phyloP scores from a whole-genome alignment of 2,329 filamentous ascomycete species.

The Xylariaceae sp. region DNA sequence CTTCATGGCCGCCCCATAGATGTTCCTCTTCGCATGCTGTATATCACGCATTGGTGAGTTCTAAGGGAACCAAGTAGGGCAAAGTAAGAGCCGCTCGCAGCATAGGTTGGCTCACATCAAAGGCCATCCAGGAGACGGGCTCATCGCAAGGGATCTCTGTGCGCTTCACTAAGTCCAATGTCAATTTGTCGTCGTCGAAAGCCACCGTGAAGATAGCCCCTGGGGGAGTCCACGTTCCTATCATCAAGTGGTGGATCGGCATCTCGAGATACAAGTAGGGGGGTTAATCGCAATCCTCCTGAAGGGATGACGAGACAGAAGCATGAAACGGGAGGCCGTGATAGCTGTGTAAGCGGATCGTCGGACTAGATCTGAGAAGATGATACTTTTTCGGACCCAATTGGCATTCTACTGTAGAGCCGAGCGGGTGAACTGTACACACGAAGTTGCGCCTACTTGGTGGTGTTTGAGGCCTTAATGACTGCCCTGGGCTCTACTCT shows the following conservation, averaged over 20 bases:
- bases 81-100: neutral
- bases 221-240: conserved; percentile 87
- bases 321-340: conserved; percentile 6
- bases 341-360: neutral
- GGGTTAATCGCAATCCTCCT: conserved; percentile 4
- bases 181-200: conserved; percentile 79
- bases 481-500: no score
- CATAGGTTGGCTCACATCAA: conserved; percentile 61
- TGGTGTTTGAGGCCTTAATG: no score
- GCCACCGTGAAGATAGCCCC: conserved; percentile 87
- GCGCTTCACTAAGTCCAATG: conserved; percentile 72
- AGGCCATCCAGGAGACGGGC: conserved; percentile 92
- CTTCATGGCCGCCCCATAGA: conserved; percentile 91
- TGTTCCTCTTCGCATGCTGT: conserved; percentile 76
- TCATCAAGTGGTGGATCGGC: conserved; percentile 83
- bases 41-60: conserved; percentile 19
- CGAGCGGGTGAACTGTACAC: no score
- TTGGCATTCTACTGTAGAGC: no score
- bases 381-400: no score
- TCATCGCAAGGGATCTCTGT: conserved; percentile 80
- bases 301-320: conserved; percentile 4
- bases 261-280: conserved; percentile 46
- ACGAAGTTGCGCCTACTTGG: no score
- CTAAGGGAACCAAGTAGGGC: neutral
- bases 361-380: no score